Evolutionary conservation across 2,329 filamentous ascomycete genomes (phyloP), one percentile per base, ranked within the genome.

Genomic region (Sarocladium oryzae): DNA sequence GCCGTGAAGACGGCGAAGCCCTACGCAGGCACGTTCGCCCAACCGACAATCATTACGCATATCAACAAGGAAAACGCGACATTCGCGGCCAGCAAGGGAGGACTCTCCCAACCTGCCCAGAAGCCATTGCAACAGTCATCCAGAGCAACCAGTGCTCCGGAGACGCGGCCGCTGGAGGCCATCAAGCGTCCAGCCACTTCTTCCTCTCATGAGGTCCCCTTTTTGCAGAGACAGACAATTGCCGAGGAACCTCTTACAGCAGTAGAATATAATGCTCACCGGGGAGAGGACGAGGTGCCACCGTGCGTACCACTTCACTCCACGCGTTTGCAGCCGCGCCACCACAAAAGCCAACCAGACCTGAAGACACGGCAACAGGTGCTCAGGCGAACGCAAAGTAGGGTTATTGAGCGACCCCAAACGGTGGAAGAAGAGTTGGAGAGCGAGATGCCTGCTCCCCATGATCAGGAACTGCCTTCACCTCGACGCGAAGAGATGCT

Each of bases 261-360:
- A 20, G 43, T 16, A 9, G 43, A 33, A 18, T 5, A 4, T 4
- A 4, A 10, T 10, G 24, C 20, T 3, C n/a, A 6, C 8, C 24
- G 16, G 11, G 7, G 3, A 18, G 9, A 32, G n/a, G 26, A 18
- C 15, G 46, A 35, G 6, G 32, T 36, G 11, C 30, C 33, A 26
- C 45, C 45, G 7, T 32, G 10, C n/a, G 30, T 32, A 11, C 46
- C 30, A 13, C 30, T 26, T 15, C 46, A 37, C 26, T 37, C 33
- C 9, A 49, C 20, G 3, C 24, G 30, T 36, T 20, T 37, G 13
- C 30, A 21, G 6, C 69, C 70, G 53, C 74, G 76, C 30, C 76
- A 79, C 48, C 66, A 75, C 65, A 77, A 73, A 61, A 79, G 76
- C 59, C 77, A 80, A 61, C 77, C 77, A 10, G 70, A 74, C 51